These are phyloP conservation scores for Entomortierella chlamydospora DNA, from an alignment of 192 early-diverging fungal genomes.

Conservation along the genomic window DNA sequence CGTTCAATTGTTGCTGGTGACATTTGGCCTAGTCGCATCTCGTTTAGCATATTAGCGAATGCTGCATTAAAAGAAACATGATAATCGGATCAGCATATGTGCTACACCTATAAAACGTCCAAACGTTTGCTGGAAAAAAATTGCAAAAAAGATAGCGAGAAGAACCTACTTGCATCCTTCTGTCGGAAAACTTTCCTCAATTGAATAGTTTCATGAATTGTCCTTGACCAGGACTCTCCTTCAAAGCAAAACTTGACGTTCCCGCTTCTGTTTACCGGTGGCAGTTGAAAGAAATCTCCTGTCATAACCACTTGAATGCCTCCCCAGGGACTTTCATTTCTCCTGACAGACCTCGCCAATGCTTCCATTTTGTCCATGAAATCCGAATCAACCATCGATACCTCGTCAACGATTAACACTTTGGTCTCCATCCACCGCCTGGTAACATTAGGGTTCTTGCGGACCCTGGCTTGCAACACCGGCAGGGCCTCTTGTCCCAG, in stretches of 20 bases:
- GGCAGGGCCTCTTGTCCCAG: slow-evolving; percentile 56
- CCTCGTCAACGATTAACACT: slow-evolving; percentile 84
- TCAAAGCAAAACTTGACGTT: slow-evolving; percentile 75
- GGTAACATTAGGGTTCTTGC: slow-evolving; percentile 28
- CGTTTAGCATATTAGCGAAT: slow-evolving; percentile 87
- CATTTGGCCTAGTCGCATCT: slow-evolving; percentile 81
- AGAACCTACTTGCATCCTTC: slow-evolving; percentile 68
- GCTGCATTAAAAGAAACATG: slow-evolving; percentile 40
- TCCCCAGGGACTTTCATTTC: slow-evolving; percentile 68
- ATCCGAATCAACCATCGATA: slow-evolving; percentile 81
- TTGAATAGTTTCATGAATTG: slow-evolving; percentile 68
- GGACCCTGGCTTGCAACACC: slow-evolving; percentile 41
- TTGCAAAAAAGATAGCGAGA: not conserved
- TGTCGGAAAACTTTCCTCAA: slow-evolving; percentile 88
- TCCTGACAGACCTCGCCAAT: slow-evolving; percentile 66
- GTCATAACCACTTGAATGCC: slow-evolving; percentile 78
- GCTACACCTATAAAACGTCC: too few species aligned
- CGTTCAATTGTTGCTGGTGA: slow-evolving; percentile 58
- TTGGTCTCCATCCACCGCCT: slow-evolving; percentile 70
- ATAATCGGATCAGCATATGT: too few species aligned
- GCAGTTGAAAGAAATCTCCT: slow-evolving; percentile 87
- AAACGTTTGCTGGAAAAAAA: too few species aligned
- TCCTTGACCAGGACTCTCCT: slow-evolving; percentile 63
- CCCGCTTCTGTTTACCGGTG: slow-evolving; percentile 70
- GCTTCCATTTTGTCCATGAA: slow-evolving; percentile 80